These are phyloP conservation scores for Trichophaea hybrida DNA, from an alignment of 2,329 filamentous ascomycete genomes.

Conservation along the genomic window DNA sequence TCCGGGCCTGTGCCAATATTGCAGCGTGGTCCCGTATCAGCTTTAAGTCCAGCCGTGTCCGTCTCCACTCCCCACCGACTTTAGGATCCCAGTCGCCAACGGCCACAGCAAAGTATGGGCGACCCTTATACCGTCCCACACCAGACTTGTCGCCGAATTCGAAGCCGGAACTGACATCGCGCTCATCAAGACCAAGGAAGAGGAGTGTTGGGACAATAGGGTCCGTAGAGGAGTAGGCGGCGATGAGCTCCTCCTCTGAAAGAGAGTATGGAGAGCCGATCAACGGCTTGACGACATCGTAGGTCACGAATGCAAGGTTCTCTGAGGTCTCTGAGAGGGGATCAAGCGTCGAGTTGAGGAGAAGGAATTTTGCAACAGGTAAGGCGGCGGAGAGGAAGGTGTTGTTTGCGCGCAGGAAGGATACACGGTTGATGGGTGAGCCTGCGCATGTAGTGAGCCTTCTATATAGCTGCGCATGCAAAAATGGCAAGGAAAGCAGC, in stretches of 20 bases:
- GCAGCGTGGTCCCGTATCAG: conserved; percentile 55
- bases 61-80: conserved; percentile 42
- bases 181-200: conserved; percentile 73
- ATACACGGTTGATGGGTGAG: conserved; percentile 62
- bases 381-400: conserved; percentile 56
- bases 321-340: conserved; percentile 47
- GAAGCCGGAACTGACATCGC: conserved; percentile 31
- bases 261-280: conserved; percentile 60
- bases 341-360: conserved; percentile 56
- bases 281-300: conserved; percentile 53
- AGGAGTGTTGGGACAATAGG: conserved; percentile 48
- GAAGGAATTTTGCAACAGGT: conserved; percentile 56
- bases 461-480: neutral
- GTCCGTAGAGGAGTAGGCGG: conserved; percentile 52
- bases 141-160: conserved; percentile 5
- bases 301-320: conserved; percentile 49
- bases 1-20: conserved; percentile 77
- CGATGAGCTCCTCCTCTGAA: conserved; percentile 58
- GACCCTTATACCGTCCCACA: conserved; percentile 56
- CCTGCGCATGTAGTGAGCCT: conserved; percentile 33
- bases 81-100: conserved; percentile 47
- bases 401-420: conserved; percentile 58
- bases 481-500: neutral
- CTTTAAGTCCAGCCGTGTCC: conserved; percentile 49
- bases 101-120: conserved; percentile 80